Evolutionary conservation across 345 rosid species (phyloP).

Genomic region (Streptanthus diversifolius): DNA sequence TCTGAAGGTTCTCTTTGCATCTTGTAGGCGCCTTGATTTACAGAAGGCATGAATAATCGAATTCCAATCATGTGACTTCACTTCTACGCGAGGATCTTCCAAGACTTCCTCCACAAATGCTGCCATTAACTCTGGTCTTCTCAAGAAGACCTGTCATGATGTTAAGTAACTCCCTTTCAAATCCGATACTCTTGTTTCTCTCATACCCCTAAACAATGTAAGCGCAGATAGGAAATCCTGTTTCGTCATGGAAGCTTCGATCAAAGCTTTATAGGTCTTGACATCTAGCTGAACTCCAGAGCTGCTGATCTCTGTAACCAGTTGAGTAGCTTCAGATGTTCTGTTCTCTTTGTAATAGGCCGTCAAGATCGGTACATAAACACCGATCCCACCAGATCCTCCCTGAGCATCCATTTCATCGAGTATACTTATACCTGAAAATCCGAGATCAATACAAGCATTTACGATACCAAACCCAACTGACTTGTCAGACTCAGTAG

Average conservation of each 20-base stretch:
- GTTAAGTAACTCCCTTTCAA: slow-evolving; percentile 77
- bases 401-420: slow-evolving; percentile 69
- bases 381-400: slow-evolving; percentile 62
- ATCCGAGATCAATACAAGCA: slow-evolving; percentile 70
- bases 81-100: slow-evolving; percentile 77
- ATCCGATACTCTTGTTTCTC: slow-evolving; percentile 50
- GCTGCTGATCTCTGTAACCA: slow-evolving; percentile 67
- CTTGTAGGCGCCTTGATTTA: slow-evolving; percentile 73
- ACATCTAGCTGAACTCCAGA: slow-evolving; percentile 62
- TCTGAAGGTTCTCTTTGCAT: slow-evolving; percentile 78
- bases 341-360: slow-evolving; percentile 70
- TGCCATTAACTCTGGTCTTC: slow-evolving; percentile 82
- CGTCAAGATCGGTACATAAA: slow-evolving; percentile 68
- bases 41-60: slow-evolving; percentile 89
- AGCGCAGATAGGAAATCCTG: slow-evolving; percentile 86
- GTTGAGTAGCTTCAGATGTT: slow-evolving; percentile 86
- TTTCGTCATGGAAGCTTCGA: slow-evolving; percentile 84
- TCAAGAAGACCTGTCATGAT: slow-evolving; percentile 78
- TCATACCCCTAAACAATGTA: slow-evolving; percentile 81
- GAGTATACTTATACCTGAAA: slow-evolving; percentile 66
- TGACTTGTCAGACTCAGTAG: slow-evolving; percentile 36
- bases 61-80: slow-evolving; percentile 94
- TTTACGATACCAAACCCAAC: slow-evolving; percentile 67
- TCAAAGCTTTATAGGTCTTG: slow-evolving; percentile 51
- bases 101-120: slow-evolving; percentile 80